Base-by-base conservation (phyloP, 2,329 filamentous ascomycete genomes). In the Aschersonia sp. region DNA sequence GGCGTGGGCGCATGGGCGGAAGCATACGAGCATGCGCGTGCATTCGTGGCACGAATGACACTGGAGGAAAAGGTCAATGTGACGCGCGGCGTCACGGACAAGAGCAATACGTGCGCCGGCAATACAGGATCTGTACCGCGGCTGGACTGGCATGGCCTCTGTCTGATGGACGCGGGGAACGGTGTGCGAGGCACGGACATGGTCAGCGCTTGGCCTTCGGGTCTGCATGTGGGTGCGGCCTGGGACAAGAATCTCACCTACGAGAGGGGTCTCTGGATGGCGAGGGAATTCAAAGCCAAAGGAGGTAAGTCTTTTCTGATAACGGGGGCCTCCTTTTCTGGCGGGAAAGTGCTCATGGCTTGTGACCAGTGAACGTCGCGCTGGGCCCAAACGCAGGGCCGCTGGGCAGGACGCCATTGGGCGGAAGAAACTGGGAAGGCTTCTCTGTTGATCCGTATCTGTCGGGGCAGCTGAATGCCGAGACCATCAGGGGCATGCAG, bases 401-500 rank as follows among this genome's bases (percentile, higher is more conserved):
- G 0, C 58, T 88, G 1, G 84, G 84, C 2, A 71, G 83, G 14
- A 83, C 83, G 46, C 82, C 83, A 0, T 69, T 78, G 9, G 84
- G 81, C 4, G 84, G 84, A 1, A 73, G 84, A 32, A 85, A 79
- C 52, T 88, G 84, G 84, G 84, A 88, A 59, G 79, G 77, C 0
- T 87, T 87, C 57, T 82, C 80, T 1, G 66, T 76, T 4, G 84
- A 88, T 55, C 83, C 84, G 0, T 79, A 79, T 11, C 70, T 88
- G 6, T 81, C 83, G 1, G 87, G 85, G 22, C 71, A 79, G 49
- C 69, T 84, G 48, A 82, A 83, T 50, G 76, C 76, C n/a, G 75
- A 86, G 56, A 84, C 83, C 1, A 77, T 90, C 54, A 71, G 76
- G 52, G 86, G 84, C 32, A 84, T 87, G 46, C 86, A 92, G 59